These are phyloP conservation scores for Exophiala sp. DNA, from an alignment of 2,329 filamentous ascomycete species.

Conservation along the genomic window DNA sequence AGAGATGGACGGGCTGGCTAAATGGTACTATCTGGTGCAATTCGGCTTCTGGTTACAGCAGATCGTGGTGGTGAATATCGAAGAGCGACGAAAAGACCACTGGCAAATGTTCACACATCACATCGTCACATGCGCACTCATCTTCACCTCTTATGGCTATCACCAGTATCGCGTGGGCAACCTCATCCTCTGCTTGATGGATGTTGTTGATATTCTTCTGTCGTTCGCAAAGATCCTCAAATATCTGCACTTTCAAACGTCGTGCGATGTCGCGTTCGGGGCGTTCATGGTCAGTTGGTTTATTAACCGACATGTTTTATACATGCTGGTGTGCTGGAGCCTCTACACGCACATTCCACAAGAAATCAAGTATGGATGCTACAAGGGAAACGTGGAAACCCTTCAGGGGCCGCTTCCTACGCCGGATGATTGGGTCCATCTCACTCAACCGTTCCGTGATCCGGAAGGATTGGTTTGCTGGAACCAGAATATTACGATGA, in stretches of 20 bases:
- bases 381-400: slow-evolving; percentile 55
- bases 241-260: slow-evolving; percentile 71
- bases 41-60: slow-evolving; percentile 93
- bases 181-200: slow-evolving; percentile 87
- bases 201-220: slow-evolving; percentile 83
- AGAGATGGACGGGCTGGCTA: slow-evolving; percentile 69
- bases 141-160: slow-evolving; percentile 80
- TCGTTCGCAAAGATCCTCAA: slow-evolving; percentile 94
- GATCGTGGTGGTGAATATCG: slow-evolving; percentile 89
- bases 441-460: slow-evolving; percentile 71
- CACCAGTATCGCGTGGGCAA: slow-evolving; percentile 84
- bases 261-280: slow-evolving; percentile 80
- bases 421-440: slow-evolving; percentile 56
- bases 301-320: slow-evolving; percentile 75
- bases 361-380: slow-evolving; percentile 68
- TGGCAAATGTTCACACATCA: slow-evolving; percentile 96
- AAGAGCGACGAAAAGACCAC: slow-evolving; percentile 90
- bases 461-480: slow-evolving; percentile 75
- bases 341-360: slow-evolving; percentile 64
- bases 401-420: slow-evolving; percentile 53
- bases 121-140: slow-evolving; percentile 78
- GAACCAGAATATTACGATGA: slow-evolving; percentile 68
- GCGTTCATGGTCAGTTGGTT: slow-evolving; percentile 86
- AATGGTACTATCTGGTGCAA: slow-evolving; percentile 86
- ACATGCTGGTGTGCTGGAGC: slow-evolving; percentile 76